Base-by-base conservation (phyloP, 1,284 basidiomycete species). In the Meripilus lineatus region DNA sequence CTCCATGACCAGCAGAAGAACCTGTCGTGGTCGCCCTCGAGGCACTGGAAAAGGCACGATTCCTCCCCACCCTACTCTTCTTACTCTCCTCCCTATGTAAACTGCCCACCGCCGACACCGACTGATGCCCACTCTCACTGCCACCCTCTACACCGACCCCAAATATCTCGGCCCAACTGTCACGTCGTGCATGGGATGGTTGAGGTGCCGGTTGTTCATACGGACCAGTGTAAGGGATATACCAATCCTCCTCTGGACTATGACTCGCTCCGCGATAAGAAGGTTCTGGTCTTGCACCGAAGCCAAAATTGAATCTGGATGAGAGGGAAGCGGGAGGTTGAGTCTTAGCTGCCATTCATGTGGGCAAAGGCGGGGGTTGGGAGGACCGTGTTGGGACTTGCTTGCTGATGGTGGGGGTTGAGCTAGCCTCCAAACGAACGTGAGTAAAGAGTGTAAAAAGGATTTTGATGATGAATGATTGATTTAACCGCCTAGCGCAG, bases 221-320 rank as follows among this genome's bases (percentile, higher is more conserved):
- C 2, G 79, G 77, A 2, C 79, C 79, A 50, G 74, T 77, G 66
- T 82, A 80, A 1, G 79, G 78, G 45, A 77, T 78, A 59, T 78
- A 79, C 77, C 77, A 80, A 44, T 79, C 71, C 20, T 77, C 73
- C 5, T 72, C 63, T 18, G 48, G 46, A 32, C n/a, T n/a, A n/a
- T n/a, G n/a, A n/a, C n/a, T n/a, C n/a, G n/a, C n/a, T n/a, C n/a
- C n/a, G n/a, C n/a, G n/a, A n/a, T n/a, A n/a, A n/a, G n/a, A n/a
- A n/a, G n/a, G n/a, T n/a, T n/a, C n/a, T n/a, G n/a, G n/a, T n/a
- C n/a, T n/a, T n/a, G n/a, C n/a, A n/a, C n/a, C n/a, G n/a, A n/a
- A n/a, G n/a, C n/a, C n/a, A n/a, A n/a, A n/a, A n/a, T n/a, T n/a
- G n/a, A n/a, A n/a, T n/a, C n/a, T n/a, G n/a, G n/a, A n/a, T n/a